A percentile compares a stretch with the other conserved stretches of the same genome.
Evolutionary conservation across 2,329 filamentous ascomycete genomes (phyloP).

Genomic region (Colletotrichum plurivorum): DNA sequence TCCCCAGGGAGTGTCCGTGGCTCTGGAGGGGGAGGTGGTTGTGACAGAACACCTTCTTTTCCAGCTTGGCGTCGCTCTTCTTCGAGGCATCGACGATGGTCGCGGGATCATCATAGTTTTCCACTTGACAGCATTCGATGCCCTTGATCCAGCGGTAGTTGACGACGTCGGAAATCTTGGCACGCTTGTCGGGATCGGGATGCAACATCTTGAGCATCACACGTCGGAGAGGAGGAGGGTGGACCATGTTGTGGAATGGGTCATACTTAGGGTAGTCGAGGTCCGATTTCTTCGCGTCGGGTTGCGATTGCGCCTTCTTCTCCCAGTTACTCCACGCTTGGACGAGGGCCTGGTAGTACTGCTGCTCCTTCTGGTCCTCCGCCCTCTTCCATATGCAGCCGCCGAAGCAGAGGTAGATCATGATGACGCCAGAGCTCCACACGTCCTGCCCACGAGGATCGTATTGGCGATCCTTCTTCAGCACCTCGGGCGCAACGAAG

Average conservation of each 20-base stretch:
- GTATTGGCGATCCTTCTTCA: slow-evolving; percentile 74
- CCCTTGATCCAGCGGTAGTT: slow-evolving; percentile 80
- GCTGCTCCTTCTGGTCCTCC: slow-evolving; percentile 61
- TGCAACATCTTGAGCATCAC: slow-evolving; percentile 87
- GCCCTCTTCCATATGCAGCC: slow-evolving; percentile 83
- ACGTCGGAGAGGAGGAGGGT: slow-evolving; percentile 77
- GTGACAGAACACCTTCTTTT: slow-evolving; percentile 70
- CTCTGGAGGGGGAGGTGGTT: slow-evolving; percentile 68
- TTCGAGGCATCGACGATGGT: slow-evolving; percentile 74
- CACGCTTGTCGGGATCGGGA: slow-evolving; percentile 79
- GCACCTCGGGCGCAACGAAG: slow-evolving; percentile 89
- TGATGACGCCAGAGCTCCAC: slow-evolving; percentile 88
- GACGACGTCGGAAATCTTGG: slow-evolving; percentile 77
- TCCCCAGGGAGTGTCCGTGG: slow-evolving; percentile 64
- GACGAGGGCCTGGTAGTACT: slow-evolving; percentile 76
- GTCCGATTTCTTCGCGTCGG: slow-evolving; percentile 61
- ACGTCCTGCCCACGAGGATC: slow-evolving; percentile 87
- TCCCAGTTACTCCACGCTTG: slow-evolving; percentile 80
- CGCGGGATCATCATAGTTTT: slow-evolving; percentile 76
- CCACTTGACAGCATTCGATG: slow-evolving; percentile 84
- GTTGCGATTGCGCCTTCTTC: slow-evolving; percentile 62
- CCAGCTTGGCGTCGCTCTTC: slow-evolving; percentile 60
- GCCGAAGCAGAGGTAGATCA: slow-evolving; percentile 81
- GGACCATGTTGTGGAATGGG: slow-evolving; percentile 75
- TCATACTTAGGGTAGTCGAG: slow-evolving; percentile 75